Base-by-base conservation (phyloP, 805 yeast species). In the Candida takata region DNA sequence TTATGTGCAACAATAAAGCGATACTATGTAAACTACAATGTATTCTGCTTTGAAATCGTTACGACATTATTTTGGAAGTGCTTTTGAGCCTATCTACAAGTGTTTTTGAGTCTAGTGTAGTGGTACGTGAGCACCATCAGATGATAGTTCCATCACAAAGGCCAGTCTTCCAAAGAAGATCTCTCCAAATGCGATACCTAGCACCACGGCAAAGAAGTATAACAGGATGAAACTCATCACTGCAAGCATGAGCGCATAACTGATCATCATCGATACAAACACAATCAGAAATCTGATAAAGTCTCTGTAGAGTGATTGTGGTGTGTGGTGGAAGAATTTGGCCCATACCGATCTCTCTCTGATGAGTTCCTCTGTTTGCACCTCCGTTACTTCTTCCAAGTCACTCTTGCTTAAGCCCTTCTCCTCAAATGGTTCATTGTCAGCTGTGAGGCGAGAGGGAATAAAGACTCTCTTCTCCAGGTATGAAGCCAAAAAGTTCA, bases 191-290 rank as follows among this genome's bases (percentile, higher is more conserved):
- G 87, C 70, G 40, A 80, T 61, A 9, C 94, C 94, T 13, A 77
- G 48, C 13, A 79, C 73, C 21, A 80, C 77, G 2, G 84, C 90
- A 58, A 83, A 83, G 56, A 83, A 79, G 46, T 83, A 83, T 1
- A 75, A 59, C 31, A 80, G 46, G 8, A 80, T 70, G 52, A 66
- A 82, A 27, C 81, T 66, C 94, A 83, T 83, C 6, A 82, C 81
- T 12, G 77, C 87, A 61, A 83, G 67, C 94, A 83, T 83, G 48
- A 83, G 58, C 24, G 79, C 79, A 52, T 77, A 83, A 10, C 82
- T 79, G 33, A 83, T 52, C 67, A 81, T 64, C 15, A 83, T 80
- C 3, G 83, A 72, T 13, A 74, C 53, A 43, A 83, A 77, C 9
- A 77, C 69, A 17, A 83, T 44, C 0, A 69, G 24, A 13, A 79